These are phyloP conservation scores for Hypoxylon crocopeplum DNA, from an alignment of 495 filamentous ascomycete species.

Conservation along the genomic window DNA sequence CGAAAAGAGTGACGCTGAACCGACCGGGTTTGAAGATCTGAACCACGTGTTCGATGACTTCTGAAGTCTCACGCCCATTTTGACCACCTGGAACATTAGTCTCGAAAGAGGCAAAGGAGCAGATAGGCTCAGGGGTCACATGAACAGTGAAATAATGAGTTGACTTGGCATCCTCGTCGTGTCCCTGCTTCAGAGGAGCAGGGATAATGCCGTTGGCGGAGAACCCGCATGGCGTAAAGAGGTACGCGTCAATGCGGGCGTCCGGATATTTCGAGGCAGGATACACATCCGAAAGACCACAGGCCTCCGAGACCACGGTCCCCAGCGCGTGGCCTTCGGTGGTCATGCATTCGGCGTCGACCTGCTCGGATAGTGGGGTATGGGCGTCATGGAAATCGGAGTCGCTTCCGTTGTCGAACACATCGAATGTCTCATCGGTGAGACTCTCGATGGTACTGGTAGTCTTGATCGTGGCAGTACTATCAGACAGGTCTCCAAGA, in stretches of 20 bases:
- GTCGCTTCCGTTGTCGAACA: constrained; percentile 75
- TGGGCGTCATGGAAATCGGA: constrained; percentile 67
- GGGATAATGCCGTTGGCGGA: constrained; percentile 98
- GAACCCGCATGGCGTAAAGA: constrained; percentile 97
- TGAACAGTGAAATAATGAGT: constrained; percentile 99
- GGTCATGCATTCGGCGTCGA: constrained; percentile 74
- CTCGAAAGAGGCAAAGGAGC: constrained; percentile 99
- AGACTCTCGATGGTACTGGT: constrained; percentile 36
- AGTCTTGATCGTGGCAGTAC: constrained; percentile 45
- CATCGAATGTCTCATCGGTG: constrained; percentile 68
- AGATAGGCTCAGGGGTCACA: constrained; percentile 96
- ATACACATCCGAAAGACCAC: constrained; percentile 90
- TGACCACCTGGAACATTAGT: constrained; percentile 95
- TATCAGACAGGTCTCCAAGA: constrained; percentile 58
- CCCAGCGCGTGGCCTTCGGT: constrained; percentile 96
- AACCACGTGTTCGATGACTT: constrained; percentile 92
- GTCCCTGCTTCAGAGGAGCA: constrained; percentile 59
- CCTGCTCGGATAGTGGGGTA: constrained; percentile 62
- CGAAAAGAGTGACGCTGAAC: constrained; percentile 97
- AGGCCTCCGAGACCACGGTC: constrained; percentile 88
- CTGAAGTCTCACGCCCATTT: constrained; percentile 84
- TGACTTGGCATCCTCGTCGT: constrained; percentile 58
- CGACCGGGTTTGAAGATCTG: constrained; percentile 93
- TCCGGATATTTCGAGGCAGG: constrained; percentile 86
- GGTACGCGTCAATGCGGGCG: constrained; percentile 92